phyloP scores from a whole-genome alignment of 176 grass and related monocot genomes.

The Carex kokanica region DNA sequence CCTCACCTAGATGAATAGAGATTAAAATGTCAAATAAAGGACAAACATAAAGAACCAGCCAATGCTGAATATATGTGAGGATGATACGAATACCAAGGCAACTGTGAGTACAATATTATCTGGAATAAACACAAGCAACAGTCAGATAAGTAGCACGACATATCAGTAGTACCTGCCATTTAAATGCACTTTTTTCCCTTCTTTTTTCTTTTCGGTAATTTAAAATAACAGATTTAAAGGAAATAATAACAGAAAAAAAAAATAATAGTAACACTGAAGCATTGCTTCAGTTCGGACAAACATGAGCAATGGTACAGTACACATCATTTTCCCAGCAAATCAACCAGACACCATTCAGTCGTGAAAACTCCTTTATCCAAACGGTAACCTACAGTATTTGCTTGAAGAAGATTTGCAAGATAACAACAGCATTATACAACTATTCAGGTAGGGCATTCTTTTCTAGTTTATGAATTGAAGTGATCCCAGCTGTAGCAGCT shows the following conservation, averaged over 20 bases:
- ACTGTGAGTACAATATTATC: not conserved
- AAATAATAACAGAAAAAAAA: not conserved
- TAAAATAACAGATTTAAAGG: not conserved
- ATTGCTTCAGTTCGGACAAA: not conserved
- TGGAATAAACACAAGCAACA: not conserved
- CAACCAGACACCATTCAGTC: not conserved
- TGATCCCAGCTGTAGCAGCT: not conserved
- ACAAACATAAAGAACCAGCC: not conserved
- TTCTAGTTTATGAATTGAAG: not conserved
- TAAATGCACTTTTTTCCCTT: not conserved
- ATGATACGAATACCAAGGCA: not conserved
- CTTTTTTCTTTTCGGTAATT: not conserved
- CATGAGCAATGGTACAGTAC: not conserved
- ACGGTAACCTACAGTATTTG: not conserved
- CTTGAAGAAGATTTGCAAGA: not conserved
- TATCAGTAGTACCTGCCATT: not conserved
- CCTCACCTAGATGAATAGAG: slow-evolving; percentile 62
- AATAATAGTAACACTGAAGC: not conserved
- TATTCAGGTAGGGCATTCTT: not conserved
- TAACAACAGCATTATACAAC: not conserved
- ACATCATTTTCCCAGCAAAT: not conserved
- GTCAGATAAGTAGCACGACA: not conserved
- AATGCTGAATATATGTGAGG: not conserved
- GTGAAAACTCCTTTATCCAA: not conserved
- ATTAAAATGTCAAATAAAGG: slow-evolving; percentile 7